phyloP scores from a whole-genome alignment of 257 asterid genomes.

The Catharanthus roseus region DNA sequence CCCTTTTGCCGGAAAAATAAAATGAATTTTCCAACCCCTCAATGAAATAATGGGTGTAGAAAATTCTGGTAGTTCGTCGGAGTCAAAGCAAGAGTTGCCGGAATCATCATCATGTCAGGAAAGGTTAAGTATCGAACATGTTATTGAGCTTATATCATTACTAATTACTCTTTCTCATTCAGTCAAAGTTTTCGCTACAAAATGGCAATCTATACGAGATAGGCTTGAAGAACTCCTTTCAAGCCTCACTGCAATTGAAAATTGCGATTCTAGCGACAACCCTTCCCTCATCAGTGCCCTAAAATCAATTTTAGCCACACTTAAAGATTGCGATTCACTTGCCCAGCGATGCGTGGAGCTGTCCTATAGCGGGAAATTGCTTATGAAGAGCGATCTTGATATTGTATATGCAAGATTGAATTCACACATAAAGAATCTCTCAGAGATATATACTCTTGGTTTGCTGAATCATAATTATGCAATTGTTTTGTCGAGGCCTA shows the following conservation, averaged over 20 bases:
- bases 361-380: slow-evolving; percentile 75
- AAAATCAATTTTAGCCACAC: slow-evolving; percentile 43
- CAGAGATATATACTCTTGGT: slow-evolving; percentile 62
- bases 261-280: slow-evolving; percentile 48
- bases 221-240: slow-evolving; percentile 71
- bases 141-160: slow-evolving; percentile 44
- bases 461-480: slow-evolving; percentile 65
- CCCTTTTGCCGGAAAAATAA: slow-evolving; percentile 21
- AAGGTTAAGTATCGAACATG: slow-evolving; percentile 32
- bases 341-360: slow-evolving; percentile 44
- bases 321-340: slow-evolving; percentile 42
- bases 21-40: slow-evolving; percentile 12
- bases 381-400: slow-evolving; percentile 89
- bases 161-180: slow-evolving; percentile 59
- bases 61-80: slow-evolving; percentile 12
- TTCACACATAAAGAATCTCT: slow-evolving; percentile 34
- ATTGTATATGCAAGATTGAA: slow-evolving; percentile 48
- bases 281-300: slow-evolving; percentile 43
- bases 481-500: slow-evolving; percentile 63
- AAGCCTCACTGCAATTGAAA: slow-evolving; percentile 58
- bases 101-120: slow-evolving; percentile 13
- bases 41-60: slow-evolving; percentile 45
- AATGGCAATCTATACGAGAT: slow-evolving; percentile 57
- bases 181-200: slow-evolving; percentile 52
- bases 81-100: not conserved